Base-by-base conservation (phyloP, 2,329 filamentous ascomycete genomes). In the Lachnellula subtilissima region DNA sequence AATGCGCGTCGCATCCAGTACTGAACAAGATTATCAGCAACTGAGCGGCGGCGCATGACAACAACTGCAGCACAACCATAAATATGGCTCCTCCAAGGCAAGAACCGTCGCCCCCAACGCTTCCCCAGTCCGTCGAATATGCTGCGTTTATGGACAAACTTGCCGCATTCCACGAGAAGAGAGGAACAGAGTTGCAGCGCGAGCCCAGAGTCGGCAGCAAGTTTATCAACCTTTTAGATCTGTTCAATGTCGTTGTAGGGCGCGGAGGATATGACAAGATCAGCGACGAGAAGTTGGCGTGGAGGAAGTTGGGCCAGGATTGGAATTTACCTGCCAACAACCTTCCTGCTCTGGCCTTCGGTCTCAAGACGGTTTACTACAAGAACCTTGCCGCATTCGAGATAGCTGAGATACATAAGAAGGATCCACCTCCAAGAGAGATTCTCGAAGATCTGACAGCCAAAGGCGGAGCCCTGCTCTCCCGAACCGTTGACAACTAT, bases 301-400 rank as follows among this genome's bases (percentile, higher is more conserved):
- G 91, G 91, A 83, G 90, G 61, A 85, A 84, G 65, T 81, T 96
- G 65, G 89, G 66, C 19, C 80, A 85, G 52, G 86, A 91, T 65
- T 86, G 96, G 55, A 84, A 89, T 50, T 82, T 92, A 61, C 84
- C 84, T 67, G 85, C 85, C 54, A 80, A 82, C 66, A 91, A 93
- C 68, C 84, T 89, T 58, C 82, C 90, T 6, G 89, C 90, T n/a
- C 84, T 91, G 57, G 91, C 90, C 14, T 96, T 95, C 73, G 82
- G 88, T 57, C 77, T 96, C 54, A 96, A 96, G 75, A 87, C 88
- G 54, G 85, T 88, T 60, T 96, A 94, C 75, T 95, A 95, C 77
- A 92, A 91, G 72, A 91, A 93, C 66, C 81, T 96, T 46, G 87
- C 88, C 12, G 91, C 91, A 1, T 96, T 88, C 72, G 91, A 96